Conservation (phyloP, 2,329 filamentous ascomycete genomes). For the Pseudogymnoascus verrucosus region DNA sequence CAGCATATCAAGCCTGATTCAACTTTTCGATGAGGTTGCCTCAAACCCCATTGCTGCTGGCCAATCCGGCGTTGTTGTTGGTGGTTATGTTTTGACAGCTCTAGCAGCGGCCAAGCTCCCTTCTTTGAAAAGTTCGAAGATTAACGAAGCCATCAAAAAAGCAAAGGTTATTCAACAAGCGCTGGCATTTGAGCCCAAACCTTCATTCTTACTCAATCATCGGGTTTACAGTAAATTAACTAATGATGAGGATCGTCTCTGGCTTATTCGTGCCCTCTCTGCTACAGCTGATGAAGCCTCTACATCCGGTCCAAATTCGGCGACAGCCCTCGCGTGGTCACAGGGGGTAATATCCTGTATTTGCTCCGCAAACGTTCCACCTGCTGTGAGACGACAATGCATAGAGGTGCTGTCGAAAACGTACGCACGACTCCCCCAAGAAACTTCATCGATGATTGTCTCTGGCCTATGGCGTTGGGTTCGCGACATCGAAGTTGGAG, state of each 20-base stretch:
- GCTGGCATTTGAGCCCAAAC: conserved; percentile 66
- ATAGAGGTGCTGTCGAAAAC: conserved; percentile 52
- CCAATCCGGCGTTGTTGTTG: conserved; percentile 75
- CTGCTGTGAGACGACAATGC: conserved; percentile 56
- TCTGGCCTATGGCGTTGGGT: conserved; percentile 76
- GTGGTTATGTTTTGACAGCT: conserved; percentile 66
- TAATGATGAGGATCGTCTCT: conserved; percentile 66
- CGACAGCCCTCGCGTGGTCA: conserved; percentile 65
- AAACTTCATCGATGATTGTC: conserved; percentile 56
- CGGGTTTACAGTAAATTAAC: conserved; percentile 77
- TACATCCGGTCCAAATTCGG: conserved; percentile 36
- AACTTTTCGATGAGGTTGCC: conserved; percentile 69
- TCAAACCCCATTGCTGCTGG: conserved; percentile 70
- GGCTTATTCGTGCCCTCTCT: conserved; percentile 65
- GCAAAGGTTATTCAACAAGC: conserved; percentile 56
- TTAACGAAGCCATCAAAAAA: conserved; percentile 51
- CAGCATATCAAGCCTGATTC: conserved; percentile 48
- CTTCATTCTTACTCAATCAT: conserved; percentile 78
- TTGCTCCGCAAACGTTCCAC: conserved; percentile 52
- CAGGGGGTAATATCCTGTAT: conserved; percentile 77
- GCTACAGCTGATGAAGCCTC: conserved; percentile 48
- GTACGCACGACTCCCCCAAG: conserved; percentile 51
- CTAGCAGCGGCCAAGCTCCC: conserved; percentile 48
- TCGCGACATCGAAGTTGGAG: conserved; percentile 54
- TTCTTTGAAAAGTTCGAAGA: conserved; percentile 46